phyloP scores from a whole-genome alignment of 2,329 filamentous ascomycete species.

The Aspergillus viridinutans region DNA sequence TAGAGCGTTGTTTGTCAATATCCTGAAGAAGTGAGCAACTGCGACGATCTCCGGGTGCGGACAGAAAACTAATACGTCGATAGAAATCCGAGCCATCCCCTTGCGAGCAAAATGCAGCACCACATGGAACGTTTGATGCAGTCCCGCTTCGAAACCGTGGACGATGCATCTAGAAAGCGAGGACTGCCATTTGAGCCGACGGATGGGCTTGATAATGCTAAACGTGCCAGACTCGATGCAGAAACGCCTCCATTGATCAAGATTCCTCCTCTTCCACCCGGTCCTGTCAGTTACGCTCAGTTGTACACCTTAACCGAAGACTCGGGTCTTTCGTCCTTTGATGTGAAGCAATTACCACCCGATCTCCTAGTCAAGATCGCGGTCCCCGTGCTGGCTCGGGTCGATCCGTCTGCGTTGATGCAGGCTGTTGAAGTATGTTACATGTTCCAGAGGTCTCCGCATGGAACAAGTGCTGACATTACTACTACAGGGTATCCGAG shows the following conservation, averaged over 20 bases:
- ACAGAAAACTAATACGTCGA: slow-evolving; percentile 17
- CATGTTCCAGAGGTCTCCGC: neutral
- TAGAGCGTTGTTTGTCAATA: slow-evolving; percentile 74
- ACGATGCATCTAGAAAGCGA: slow-evolving; percentile 73
- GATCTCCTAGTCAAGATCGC: slow-evolving; percentile 75
- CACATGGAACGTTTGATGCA: slow-evolving; percentile 80
- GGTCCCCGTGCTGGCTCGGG: slow-evolving; percentile 68
- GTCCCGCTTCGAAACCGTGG: slow-evolving; percentile 70
- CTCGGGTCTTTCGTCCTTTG: slow-evolving; percentile 69
- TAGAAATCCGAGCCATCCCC: slow-evolving; percentile 75
- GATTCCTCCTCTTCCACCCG: slow-evolving; percentile 68
- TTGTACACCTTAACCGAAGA: slow-evolving; percentile 83
- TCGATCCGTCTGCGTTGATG: slow-evolving; percentile 65
- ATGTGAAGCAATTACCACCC: slow-evolving; percentile 73
- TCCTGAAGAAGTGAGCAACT: slow-evolving; percentile 65
- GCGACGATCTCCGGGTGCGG: neutral
- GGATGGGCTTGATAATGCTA: slow-evolving; percentile 70
- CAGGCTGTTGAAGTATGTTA: slow-evolving; percentile 65
- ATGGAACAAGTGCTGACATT: slow-evolving; percentile 4
- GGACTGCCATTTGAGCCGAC: slow-evolving; percentile 65
- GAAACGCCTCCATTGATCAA: slow-evolving; percentile 47
- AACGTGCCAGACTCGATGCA: slow-evolving; percentile 68
- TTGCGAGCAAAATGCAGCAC: slow-evolving; percentile 75
- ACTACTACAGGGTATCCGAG: slow-evolving; percentile 33
- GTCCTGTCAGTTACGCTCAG: slow-evolving; percentile 73